phyloP scores from a whole-genome alignment of 2,329 filamentous ascomycete species.

The Herpotrichia juniperi region DNA sequence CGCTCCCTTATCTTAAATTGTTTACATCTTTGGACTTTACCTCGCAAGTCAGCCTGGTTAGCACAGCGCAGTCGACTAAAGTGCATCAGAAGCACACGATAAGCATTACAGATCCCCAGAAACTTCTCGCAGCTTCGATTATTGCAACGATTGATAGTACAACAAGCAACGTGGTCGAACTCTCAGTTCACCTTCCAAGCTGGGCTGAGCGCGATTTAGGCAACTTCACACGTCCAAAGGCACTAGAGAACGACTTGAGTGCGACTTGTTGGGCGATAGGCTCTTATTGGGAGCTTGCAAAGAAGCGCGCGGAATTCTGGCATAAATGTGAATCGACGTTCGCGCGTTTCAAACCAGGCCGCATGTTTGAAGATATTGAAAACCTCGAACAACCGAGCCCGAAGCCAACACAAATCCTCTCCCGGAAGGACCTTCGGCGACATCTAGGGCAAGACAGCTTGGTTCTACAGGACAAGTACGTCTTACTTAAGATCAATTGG shows the following conservation, averaged over 20 bases:
- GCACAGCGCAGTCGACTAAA: slow-evolving; percentile 17
- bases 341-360: slow-evolving; percentile 28
- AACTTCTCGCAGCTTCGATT: slow-evolving; percentile 64
- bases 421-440: slow-evolving; percentile 57
- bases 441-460: slow-evolving; percentile 42
- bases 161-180: slow-evolving; percentile 56
- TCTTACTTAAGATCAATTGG: slow-evolving; percentile 65
- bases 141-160: slow-evolving; percentile 59
- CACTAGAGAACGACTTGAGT: slow-evolving; percentile 59
- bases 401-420: slow-evolving; percentile 17
- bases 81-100: slow-evolving; percentile 57
- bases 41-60: slow-evolving; percentile 53
- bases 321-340: slow-evolving; percentile 59
- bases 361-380: slow-evolving; percentile 20
- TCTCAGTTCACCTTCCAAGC: slow-evolving; percentile 64
- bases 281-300: slow-evolving; percentile 69
- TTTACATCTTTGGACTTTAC: slow-evolving; percentile 72
- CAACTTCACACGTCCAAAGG: slow-evolving; percentile 54
- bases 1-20: slow-evolving; percentile 71
- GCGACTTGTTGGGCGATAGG: slow-evolving; percentile 71
- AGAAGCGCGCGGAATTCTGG: slow-evolving; percentile 69
- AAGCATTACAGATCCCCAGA: slow-evolving; percentile 56
- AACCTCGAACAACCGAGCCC: slow-evolving; percentile 22
- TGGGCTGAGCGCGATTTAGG: slow-evolving; percentile 65
- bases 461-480: slow-evolving; percentile 42